Evolutionary conservation across 2,329 filamentous ascomycete genomes (phyloP), one percentile per base, ranked within the genome.

Genomic region (Ophiocordyceps camponoti-rufipedis): DNA sequence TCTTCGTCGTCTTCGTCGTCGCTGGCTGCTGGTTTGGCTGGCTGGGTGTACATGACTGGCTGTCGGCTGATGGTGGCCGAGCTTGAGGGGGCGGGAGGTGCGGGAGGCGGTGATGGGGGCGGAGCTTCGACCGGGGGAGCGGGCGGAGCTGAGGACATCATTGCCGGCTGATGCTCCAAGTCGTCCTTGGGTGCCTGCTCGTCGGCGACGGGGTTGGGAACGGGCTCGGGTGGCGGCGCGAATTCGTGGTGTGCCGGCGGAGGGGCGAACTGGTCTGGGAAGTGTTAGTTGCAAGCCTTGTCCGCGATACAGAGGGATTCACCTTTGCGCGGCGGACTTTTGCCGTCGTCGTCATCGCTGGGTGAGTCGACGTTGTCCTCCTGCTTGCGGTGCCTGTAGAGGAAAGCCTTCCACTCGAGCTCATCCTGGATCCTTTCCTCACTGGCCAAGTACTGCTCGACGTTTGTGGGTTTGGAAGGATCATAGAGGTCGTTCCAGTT

Each of bases 401-500:
- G 68, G 35, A 83, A 66, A 39, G 80, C 76, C 58, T 88, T 93
- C 88, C 88, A 95, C 54, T 93, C 86, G 47, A 76, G 72, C 4
- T 87, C 74, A 58, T 93, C 86, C 16, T 74, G 68, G 48, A 88
- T 75, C 57, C 85, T 82, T 63, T 94, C 87, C 48, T 93, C 85
- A 55, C 85, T 91, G 48, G 79, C 71, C 48, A 84, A 74, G 58
- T 91, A 95, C 56, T 89, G 83, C 46, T 88, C 82, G 44, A 89
- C 83, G 52, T 80, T 87, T 39, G 85, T 93, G 9, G 88, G 87
- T 38, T 83, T 69, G 11, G 81, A 70, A 1, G 86, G 85, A 55
- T 94, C 88, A 59, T 94, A 95, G 23, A 91, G 75, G 58, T 93
- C 86, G 58, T 94, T 83, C 87, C 87, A 95, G 57, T 94, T 80